phyloP scores from a whole-genome alignment of 331 rosid species.

The Malus hybrid region DNA sequence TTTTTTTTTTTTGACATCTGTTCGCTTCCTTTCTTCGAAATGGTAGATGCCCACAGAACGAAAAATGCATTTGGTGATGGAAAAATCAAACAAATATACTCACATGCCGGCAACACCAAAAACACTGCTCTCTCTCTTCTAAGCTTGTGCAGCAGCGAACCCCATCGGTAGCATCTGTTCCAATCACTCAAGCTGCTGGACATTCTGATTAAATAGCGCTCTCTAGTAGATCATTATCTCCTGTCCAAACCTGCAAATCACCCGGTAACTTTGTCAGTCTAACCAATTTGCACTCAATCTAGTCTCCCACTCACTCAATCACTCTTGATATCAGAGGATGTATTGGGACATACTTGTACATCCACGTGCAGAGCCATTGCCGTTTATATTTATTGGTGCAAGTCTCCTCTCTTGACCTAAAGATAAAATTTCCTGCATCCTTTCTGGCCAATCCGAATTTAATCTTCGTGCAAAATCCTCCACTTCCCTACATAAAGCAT shows the following conservation, averaged over 20 bases:
- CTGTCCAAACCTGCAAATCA: conserved; percentile 43
- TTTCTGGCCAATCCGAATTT: conserved; percentile 84
- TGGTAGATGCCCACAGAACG: conserved; percentile 23
- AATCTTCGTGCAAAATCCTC: conserved; percentile 86
- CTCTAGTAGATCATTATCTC: conserved; percentile 32
- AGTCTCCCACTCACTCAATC: background rate
- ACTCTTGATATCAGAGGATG: background rate
- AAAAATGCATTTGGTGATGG: conserved; percentile 30
- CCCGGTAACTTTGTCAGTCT: background rate
- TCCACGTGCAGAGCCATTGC: conserved; percentile 49
- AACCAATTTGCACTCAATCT: background rate
- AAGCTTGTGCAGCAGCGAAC: conserved; percentile 27
- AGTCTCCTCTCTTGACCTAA: conserved; percentile 63
- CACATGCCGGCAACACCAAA: conserved; percentile 29
- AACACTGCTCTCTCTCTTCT: conserved; percentile 25
- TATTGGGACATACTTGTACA: conserved; percentile 37
- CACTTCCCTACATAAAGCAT: conserved; percentile 57
- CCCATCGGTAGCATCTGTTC: conserved; percentile 19
- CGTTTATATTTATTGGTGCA: conserved; percentile 50
- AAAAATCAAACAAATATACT: conserved; percentile 38
- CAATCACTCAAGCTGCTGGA: conserved; percentile 28
- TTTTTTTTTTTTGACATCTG: background rate
- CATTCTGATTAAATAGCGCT: conserved; percentile 4
- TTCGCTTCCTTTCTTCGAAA: conserved; percentile 15
- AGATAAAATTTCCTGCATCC: conserved; percentile 78